Conservation (phyloP, 1,284 basidiomycete genomes). For the Puccinia novopanici region DNA sequence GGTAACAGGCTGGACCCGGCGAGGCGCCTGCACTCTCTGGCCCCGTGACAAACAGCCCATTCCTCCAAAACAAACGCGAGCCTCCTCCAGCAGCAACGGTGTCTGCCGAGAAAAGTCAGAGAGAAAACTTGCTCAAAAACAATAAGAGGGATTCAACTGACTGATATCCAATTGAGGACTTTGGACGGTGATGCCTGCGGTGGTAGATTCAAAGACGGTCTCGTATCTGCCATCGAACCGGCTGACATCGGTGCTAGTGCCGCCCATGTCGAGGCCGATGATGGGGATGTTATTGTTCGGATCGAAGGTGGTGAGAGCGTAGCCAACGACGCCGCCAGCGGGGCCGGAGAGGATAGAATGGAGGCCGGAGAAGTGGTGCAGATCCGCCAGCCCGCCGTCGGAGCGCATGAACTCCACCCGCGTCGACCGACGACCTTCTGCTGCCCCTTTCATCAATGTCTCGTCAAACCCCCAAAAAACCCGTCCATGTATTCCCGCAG, state of each 20-base stretch:
- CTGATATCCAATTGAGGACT: constrained; percentile 68
- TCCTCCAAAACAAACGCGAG: constrained; percentile 75
- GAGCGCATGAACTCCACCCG: constrained; percentile 74
- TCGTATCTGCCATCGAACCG: constrained; percentile 83
- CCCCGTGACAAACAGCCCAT: constrained; percentile 78
- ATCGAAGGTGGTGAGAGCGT: constrained; percentile 81
- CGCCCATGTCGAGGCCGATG: constrained; percentile 82
- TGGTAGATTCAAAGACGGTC: constrained; percentile 84
- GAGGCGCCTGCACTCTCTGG: constrained; percentile 81
- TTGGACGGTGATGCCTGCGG: constrained; percentile 84
- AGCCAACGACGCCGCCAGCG: constrained; percentile 84
- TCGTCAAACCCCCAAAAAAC: constrained; percentile 86
- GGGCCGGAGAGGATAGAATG: constrained; percentile 85
- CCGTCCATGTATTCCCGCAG: constrained; percentile 82
- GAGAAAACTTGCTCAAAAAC: constrained; percentile 58
- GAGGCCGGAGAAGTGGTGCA: constrained; percentile 81
- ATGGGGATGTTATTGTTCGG: constrained; percentile 68
- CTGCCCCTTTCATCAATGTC: constrained; percentile 66
- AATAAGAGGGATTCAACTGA: constrained; percentile 4
- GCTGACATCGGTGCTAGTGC: constrained; percentile 87
- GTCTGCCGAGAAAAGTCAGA: background rate
- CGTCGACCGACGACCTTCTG: constrained; percentile 52
- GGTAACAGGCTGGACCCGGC: constrained; percentile 75
- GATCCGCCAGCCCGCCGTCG: constrained; percentile 81
- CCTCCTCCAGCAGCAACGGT: constrained; percentile 80